A percentile compares a stretch with the other conserved stretches of the same genome.
Evolutionary conservation across 192 early-diverging fungal species (phyloP).

Genomic region (Umbelopsis vinacea): DNA sequence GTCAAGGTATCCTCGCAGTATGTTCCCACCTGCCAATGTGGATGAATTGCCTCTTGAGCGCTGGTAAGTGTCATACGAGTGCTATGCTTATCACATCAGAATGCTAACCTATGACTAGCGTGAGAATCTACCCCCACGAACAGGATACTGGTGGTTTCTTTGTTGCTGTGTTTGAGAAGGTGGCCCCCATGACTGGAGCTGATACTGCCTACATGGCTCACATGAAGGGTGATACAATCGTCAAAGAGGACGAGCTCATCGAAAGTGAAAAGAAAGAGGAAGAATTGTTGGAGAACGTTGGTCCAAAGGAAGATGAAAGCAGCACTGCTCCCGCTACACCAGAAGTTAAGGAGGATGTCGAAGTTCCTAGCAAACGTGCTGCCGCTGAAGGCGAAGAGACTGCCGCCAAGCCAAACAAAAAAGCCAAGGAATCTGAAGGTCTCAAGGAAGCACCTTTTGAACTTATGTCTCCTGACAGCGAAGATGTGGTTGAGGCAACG

Average conservation of each 20-base stretch:
- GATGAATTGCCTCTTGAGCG: constrained; percentile 67
- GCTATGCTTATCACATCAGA: constrained; percentile 5
- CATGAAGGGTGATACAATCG: constrained; percentile 30
- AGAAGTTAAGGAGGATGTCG: constrained; percentile 20
- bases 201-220: constrained; percentile 45
- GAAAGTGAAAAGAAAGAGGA: constrained; percentile 27
- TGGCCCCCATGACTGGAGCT: constrained; percentile 63
- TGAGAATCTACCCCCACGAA: constrained; percentile 90
- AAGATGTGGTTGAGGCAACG: constrained; percentile 66
- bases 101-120: constrained; percentile 39
- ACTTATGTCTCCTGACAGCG: constrained; percentile 66
- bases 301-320: constrained; percentile 13
- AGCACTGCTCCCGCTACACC: background rate
- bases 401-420: constrained; percentile 39
- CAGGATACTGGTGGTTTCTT: constrained; percentile 99
- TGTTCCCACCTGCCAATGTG: constrained; percentile 69
- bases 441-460: constrained; percentile 87
- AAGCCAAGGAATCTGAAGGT: constrained; percentile 47
- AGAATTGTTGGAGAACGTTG: constrained; percentile 19
- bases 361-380: constrained; percentile 30
- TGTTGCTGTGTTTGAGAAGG: constrained; percentile 95
- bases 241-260: constrained; percentile 9
- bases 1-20: constrained; percentile 55
- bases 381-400: constrained; percentile 16
- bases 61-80: constrained; percentile 46